Base-by-base conservation (phyloP, 371 early-diverging fungal genomes). In the Cokeromyces recurvatus region DNA sequence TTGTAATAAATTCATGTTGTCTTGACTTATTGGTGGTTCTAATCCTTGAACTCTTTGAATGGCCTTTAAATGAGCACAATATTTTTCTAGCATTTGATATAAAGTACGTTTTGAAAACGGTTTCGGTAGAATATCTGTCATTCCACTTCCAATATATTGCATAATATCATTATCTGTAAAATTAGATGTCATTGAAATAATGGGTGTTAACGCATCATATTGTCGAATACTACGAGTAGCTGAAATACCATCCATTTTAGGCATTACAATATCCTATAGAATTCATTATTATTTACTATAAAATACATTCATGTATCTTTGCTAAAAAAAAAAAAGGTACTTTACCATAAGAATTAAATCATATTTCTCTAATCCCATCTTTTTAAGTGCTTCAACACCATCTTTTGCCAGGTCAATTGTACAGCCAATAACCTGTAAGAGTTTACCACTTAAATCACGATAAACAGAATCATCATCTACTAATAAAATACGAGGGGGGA, bases 101-200 rank as follows among this genome's bases (percentile, higher is more conserved):
- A 84, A 51, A 8, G 73, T 66, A 20, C 66, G 57, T 34, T 75
- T 77, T 21, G 79, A 74, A 48, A 91, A 86, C 4, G 92, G 92
- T 42, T 91, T 91, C 19, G 87, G 78, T 15, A 91, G 54, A 20
- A 89, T 76, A 51, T 89, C 92, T 41, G 83, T 84, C 90, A 91
- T 91, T 5, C 90, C 90, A 46, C 78, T 82, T 5, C 79, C 78
- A 45, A 81, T 69, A 51, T 89, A 91, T 34, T 74, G 79, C 58
- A 79, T 65, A 40, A 83, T 77, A 43, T 90, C 90, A 44, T 55
- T 65, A 24, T 79, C 79, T 4, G 87, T 75, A 7, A 78, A 80
- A 48, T 82, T 83, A 6, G 80, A 78, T n/a, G 90, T 91, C 87
- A 91, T 85, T 8, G 84, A 79, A 32, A 91, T 84, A 35, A 91